Evolutionary conservation across 768 basidiomycete species (phyloP), one percentile per base, ranked within the genome.

Genomic region (Paxillus involutus): DNA sequence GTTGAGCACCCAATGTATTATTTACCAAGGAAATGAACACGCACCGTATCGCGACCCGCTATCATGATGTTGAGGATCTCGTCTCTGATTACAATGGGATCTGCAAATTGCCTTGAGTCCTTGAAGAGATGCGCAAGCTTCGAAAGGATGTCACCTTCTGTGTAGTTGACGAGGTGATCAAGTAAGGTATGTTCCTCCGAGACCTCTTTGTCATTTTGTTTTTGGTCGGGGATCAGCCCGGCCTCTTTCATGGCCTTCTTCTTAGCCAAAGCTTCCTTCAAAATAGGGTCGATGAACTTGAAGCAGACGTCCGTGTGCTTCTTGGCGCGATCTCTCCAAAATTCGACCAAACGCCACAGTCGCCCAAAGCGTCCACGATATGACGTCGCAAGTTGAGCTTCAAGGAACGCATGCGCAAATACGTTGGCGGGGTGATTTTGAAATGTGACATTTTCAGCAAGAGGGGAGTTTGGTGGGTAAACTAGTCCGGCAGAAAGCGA

Each of bases 311-410:
- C 63, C 74, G 81, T 78, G 42, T 75, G 74, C 50, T 72, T 67
- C 47, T 66, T 70, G 12, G 79, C 73, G 33, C 70, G 73, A 63
- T 85, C 81, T 36, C 65, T 63, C 73, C 74, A 79, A 44, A 84
- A 77, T 63, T 87, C 84, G 4, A 61, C 49, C 9, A 85, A 61
- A 3, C 79, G 78, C 84, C 84, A 85, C 13, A 73, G 62, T 21
- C 50, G 55, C 6, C 82, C 79, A 16, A 75, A 63, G 9, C 75
- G 69, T 11, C 65, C 53, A 14, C 84, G 75, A 32, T 67, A 55
- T 2, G 79, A 60, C 2, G 73, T 73, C 24, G 68, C 60, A 3
- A 63, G 58, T 63, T 86, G 83, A 4, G 78, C 80, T 47, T 75
- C 67, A 14, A 73, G 65, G 61, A 86, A 85, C 0, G 84, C 79